Evolutionary conservation across 129 eudicot species (phyloP).

Genomic region (Artemisia argyi): DNA sequence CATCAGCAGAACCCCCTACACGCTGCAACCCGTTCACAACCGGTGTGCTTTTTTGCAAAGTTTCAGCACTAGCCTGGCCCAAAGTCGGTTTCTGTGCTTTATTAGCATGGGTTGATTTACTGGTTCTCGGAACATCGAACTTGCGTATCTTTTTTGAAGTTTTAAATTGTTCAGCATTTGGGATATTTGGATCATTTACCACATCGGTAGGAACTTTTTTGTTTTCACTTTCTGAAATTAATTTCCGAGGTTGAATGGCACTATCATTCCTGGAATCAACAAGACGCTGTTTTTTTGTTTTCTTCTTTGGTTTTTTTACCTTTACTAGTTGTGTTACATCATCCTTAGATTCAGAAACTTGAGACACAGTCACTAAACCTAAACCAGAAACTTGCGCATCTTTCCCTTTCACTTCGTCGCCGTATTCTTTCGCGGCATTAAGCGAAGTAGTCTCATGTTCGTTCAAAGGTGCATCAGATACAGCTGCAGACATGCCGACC

Average conservation of each 20-base stretch:
- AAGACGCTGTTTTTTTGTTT: conserved; percentile 17
- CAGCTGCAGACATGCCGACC: too few species aligned
- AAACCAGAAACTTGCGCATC: conserved; percentile 1
- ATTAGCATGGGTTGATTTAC: background rate
- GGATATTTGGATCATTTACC: background rate
- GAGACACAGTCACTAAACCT: background rate
- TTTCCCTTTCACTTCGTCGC: too few species aligned
- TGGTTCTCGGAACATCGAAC: conserved; percentile 11
- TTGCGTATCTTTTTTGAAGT: conserved; percentile 17
- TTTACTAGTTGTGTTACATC: background rate
- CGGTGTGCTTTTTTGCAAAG: conserved; percentile 20
- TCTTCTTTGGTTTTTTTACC: too few species aligned
- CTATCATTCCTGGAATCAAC: conserved; percentile 1
- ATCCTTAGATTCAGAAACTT: conserved; percentile 22
- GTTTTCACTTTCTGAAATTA: conserved; percentile 27
- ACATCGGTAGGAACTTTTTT: conserved; percentile 30
- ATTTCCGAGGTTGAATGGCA: conserved; percentile 25
- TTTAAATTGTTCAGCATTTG: too few species aligned
- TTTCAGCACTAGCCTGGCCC: conserved; percentile 10
- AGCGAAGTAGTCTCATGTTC: too few species aligned
- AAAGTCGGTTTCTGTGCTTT: conserved; percentile 20
- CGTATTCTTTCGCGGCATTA: too few species aligned
- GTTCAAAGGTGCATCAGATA: too few species aligned
- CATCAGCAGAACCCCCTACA: conserved; percentile 47
- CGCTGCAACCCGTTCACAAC: conserved; percentile 27